These are phyloP conservation scores for Bacidia gigantensis DNA, from an alignment of 495 filamentous ascomycete genomes.

Conservation along the genomic window DNA sequence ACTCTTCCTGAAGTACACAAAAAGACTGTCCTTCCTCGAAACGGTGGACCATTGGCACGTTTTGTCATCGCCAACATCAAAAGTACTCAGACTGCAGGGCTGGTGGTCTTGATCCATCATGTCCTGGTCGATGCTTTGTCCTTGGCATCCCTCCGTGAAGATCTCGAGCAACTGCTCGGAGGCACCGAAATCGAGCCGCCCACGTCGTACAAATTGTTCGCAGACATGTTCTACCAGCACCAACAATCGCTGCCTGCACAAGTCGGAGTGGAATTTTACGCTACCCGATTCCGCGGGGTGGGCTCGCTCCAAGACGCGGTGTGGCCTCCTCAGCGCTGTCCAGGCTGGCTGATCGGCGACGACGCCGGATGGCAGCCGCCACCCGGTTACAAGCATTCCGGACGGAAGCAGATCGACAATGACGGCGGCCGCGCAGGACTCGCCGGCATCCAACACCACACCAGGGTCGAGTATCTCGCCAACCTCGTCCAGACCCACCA, in stretches of 20 bases:
- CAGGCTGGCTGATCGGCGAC: slow-evolving; percentile 4
- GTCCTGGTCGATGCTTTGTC: slow-evolving; percentile 4
- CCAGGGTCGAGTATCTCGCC: no score
- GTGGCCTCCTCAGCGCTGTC: slow-evolving; percentile 10
- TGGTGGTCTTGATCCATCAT: not conserved
- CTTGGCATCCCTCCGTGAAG: not conserved
- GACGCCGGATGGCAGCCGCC: not conserved
- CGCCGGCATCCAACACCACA: no score
- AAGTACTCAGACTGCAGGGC: not conserved
- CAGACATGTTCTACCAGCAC: slow-evolving; percentile 14
- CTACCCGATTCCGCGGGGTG: not conserved
- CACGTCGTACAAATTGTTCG: slow-evolving; percentile 17
- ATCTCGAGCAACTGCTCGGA: not conserved
- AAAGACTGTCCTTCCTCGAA: not conserved
- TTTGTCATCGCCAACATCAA: not conserved
- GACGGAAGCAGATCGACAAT: not conserved
- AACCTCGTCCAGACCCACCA: no score
- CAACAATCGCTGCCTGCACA: slow-evolving; percentile 12
- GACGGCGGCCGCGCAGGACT: not conserved
- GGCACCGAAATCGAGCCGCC: not conserved
- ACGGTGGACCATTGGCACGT: not conserved
- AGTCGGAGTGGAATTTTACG: not conserved
- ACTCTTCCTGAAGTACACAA: not conserved
- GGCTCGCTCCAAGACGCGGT: slow-evolving; percentile 5
- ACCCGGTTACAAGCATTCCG: not conserved